These are phyloP conservation scores for Termitomyces sp. DNA, from an alignment of 768 basidiomycete species.

Conservation along the genomic window DNA sequence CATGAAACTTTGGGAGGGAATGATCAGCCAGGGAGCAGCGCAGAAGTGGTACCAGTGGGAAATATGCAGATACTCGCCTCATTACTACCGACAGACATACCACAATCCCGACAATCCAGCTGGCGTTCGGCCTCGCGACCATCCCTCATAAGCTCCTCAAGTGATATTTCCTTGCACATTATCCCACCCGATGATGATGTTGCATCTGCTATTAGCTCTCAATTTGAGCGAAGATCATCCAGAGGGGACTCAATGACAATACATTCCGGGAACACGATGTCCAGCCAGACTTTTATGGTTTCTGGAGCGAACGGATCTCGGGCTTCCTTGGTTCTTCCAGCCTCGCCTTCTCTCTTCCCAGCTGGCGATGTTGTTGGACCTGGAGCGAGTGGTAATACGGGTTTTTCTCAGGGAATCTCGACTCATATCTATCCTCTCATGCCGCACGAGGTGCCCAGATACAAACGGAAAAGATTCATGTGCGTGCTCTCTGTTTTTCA, in stretches of 20 bases:
- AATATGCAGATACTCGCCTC: neutral
- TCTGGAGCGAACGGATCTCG: neutral
- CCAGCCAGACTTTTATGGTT: slow-evolving; percentile 6
- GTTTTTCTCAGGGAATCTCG: neutral
- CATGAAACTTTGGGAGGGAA: neutral
- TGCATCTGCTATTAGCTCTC: neutral
- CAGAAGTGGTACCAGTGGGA: neutral
- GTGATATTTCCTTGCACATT: neutral
- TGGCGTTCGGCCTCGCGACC: neutral
- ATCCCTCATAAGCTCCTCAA: neutral
- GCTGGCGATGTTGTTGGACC: neutral
- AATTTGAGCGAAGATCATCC: neutral
- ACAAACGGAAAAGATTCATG: slow-evolving; percentile 13
- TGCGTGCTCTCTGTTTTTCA: neutral
- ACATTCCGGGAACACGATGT: neutral
- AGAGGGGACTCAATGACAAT: slow-evolving; percentile 4
- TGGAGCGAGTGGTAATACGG: neutral
- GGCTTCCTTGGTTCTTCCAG: neutral
- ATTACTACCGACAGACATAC: neutral
- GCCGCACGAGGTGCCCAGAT: slow-evolving; percentile 10
- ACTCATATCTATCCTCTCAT: slow-evolving; percentile 2
- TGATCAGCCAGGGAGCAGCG: neutral
- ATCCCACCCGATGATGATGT: slow-evolving; percentile 5
- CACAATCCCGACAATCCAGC: neutral
- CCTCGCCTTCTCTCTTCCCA: neutral